Evolutionary conservation across 2,329 filamentous ascomycete species (phyloP).

Genomic region (Pyrenochaeta sp.): DNA sequence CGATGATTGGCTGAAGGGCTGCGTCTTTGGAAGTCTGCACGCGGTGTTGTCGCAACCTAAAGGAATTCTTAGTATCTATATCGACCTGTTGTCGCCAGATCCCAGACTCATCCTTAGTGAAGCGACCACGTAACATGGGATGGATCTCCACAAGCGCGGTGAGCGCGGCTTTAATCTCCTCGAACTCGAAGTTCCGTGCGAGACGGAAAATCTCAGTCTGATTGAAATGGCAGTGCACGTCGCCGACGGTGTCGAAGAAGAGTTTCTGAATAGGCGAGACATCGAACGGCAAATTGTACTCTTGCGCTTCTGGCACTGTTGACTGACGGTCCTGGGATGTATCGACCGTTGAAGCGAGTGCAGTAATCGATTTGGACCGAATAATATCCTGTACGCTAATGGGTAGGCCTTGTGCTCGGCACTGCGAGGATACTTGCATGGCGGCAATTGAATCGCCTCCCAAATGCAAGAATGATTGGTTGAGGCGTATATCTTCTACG

Average conservation of each 20-base stretch:
- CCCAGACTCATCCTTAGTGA: conserved; percentile 32
- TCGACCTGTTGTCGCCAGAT: conserved; percentile 47
- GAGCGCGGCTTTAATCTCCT: conserved; percentile 40
- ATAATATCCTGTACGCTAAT: conserved; percentile 47
- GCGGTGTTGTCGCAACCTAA: conserved; percentile 34
- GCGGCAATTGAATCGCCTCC: conserved; percentile 49
- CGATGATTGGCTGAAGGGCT: conserved; percentile 32
- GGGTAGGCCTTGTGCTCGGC: conserved; percentile 38
- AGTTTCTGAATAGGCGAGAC: conserved; percentile 42
- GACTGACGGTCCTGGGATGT: conserved; percentile 11
- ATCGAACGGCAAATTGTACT: conserved; percentile 37
- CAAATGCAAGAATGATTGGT: conserved; percentile 45
- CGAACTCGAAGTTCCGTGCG: conserved; percentile 29
- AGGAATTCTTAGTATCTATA: conserved; percentile 32
- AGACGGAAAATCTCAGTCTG: conserved; percentile 42
- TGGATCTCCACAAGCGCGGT: conserved; percentile 45
- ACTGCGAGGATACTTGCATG: conserved; percentile 46
- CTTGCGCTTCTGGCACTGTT: conserved; percentile 13
- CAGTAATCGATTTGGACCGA: conserved; percentile 41
- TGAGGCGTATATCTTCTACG: conserved; percentile 37
- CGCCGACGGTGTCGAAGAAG: conserved; percentile 39
- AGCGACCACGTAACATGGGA: conserved; percentile 53
- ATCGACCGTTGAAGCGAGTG: conserved; percentile 32
- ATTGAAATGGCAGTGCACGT: conserved; percentile 42
- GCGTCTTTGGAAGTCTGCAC: conserved; percentile 18